Evolutionary conservation across 257 asterid species (phyloP).

Genomic region (Forsythia viridissima): DNA sequence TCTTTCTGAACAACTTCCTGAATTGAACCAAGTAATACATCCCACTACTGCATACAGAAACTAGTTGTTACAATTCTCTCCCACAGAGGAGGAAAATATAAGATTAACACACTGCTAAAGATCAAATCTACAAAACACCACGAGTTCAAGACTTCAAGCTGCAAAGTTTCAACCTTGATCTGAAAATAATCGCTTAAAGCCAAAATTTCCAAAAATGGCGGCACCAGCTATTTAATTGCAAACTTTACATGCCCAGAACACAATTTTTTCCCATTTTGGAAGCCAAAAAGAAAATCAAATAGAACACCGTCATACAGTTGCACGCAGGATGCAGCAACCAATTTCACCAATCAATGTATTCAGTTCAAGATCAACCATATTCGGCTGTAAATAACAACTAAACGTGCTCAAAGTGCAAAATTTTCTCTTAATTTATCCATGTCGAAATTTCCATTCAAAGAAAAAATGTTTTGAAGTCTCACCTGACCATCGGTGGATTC

Average conservation of each 20-base stretch:
- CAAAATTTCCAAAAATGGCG: background rate
- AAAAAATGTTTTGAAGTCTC: background rate
- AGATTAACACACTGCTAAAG: slow-evolving; percentile 7
- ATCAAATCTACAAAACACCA: background rate
- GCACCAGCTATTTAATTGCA: background rate
- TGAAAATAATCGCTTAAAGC: background rate
- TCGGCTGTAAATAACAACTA: background rate
- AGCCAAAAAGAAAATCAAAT: background rate
- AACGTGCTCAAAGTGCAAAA: background rate
- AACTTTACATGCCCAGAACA: background rate
- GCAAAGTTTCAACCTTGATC: background rate
- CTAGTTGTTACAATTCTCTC: slow-evolving; percentile 1
- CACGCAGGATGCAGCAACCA: slow-evolving; percentile 8
- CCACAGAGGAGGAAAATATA: background rate
- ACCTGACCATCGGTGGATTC: slow-evolving; percentile 82
- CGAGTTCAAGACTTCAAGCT: background rate
- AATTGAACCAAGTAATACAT: slow-evolving; percentile 6
- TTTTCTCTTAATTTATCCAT: background rate
- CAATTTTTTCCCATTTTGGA: background rate
- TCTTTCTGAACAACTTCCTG: background rate
- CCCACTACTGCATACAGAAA: slow-evolving; percentile 20
- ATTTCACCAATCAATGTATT: slow-evolving; percentile 16
- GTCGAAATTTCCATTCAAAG: background rate
- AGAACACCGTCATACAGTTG: background rate
- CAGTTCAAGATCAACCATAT: background rate